Evolutionary conservation across 2,329 filamentous ascomycete genomes (phyloP).

Genomic region (Aureobasidium zeae): DNA sequence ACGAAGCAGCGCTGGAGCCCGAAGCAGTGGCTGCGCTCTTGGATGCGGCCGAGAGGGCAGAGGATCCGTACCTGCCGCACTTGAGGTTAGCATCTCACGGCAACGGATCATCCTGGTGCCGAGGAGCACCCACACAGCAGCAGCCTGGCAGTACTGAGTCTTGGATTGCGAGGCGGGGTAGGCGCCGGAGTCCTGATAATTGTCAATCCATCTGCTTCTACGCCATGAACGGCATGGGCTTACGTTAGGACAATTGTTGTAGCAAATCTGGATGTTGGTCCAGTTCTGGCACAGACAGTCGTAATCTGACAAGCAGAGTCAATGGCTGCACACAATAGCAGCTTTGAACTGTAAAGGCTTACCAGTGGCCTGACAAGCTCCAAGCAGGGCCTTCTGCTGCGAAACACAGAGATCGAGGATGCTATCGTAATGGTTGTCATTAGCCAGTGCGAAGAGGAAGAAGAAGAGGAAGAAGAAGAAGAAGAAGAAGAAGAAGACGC

Average conservation of each 20-base stretch:
- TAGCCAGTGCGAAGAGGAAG: constrained; percentile 8
- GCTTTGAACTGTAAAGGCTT: too few relatives aligned
- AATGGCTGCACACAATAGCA: too few relatives aligned
- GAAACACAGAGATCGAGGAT: constrained; percentile 43
- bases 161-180: constrained; percentile 12
- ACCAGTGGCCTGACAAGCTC: constrained; percentile 34
- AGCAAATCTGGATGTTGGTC: constrained; percentile 40
- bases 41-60: not conserved
- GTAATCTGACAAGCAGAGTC: too few relatives aligned
- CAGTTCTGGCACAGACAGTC: constrained; percentile 51
- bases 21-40: constrained; percentile 11
- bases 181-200: constrained; percentile 15
- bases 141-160: constrained; percentile 16
- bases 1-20: not conserved
- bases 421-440: constrained; percentile 27
- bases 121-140: constrained; percentile 14
- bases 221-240: too few relatives aligned
- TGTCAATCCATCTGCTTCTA: too few relatives aligned
- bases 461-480: not conserved
- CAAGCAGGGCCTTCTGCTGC: constrained; percentile 33
- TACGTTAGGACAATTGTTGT: constrained; percentile 54
- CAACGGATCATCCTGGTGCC: too few relatives aligned
- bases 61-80: constrained; percentile 14
- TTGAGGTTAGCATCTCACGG: too few relatives aligned
- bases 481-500: not conserved